Evolutionary conservation across 805 yeast genomes (phyloP), one percentile per base, ranked within the genome.

Genomic region (Candida andamanensis): DNA sequence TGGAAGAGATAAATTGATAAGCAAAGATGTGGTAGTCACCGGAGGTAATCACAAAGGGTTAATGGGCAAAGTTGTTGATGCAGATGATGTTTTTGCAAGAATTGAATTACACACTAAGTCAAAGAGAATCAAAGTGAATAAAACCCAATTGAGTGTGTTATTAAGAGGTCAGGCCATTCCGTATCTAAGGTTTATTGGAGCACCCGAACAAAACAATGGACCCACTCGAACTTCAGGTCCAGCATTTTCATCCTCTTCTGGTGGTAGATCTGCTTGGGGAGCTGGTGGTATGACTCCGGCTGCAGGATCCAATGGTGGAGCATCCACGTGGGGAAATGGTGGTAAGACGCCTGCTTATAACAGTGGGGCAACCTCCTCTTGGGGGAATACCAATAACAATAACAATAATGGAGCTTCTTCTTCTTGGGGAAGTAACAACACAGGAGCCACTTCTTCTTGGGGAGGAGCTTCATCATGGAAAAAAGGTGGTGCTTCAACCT

Each of bases 21-120:
- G 85, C 45, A 86, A 85, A 51, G 81, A 82, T 37, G 96, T 92
- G 15, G 76, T 86, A 42, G 83, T 92, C 29, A 76, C 85, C 23
- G 79, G 83, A 50, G 86, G 96, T n/a, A 92, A 95, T 18, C 86
- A 90, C 57, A 92, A 92, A 62, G 97, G 98, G 28, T 77, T 86
- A 45, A 79, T 81, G 63, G 98, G 98, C 54, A 83, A 85, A 43
- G 85, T 92, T 26, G 82, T 84, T 45, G 97, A 92, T 53, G 86
- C 95, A 7, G 92, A 86, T 47, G 98, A 94, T 41, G 82, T 82
- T 10, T 75, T 73, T 45, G 97, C 97, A 1, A 75, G 97, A 39
- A 85, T 92, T 26, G 98, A 92, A 61, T 71, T 92, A 42, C 97
- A 92, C 57, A 85, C 96, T 17, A 89, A 89, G 45, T 80, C 80